Percentiles rank a stretch among this genome's conserved stretches.
Conservation (phyloP, 2,329 filamentous ascomycete species). For the Fusarium paranaense region DNA sequence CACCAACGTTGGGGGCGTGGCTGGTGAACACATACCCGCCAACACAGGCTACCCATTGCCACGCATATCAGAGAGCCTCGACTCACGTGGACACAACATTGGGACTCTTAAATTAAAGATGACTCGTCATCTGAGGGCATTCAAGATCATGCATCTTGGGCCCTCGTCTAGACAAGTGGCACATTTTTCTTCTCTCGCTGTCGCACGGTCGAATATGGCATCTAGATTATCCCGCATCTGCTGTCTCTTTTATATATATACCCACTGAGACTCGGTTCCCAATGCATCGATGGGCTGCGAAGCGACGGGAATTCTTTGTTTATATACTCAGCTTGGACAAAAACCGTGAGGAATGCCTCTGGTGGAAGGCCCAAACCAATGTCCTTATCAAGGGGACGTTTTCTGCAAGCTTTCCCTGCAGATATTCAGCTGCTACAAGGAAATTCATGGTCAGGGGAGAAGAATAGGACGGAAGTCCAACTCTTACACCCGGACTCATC, state of each 20-base stretch:
- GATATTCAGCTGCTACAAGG: background rate
- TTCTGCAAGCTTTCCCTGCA: background rate
- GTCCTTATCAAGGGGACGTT: background rate
- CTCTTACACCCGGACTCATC: background rate
- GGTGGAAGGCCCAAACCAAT: background rate
- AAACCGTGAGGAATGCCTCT: background rate
- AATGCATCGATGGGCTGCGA: too few relatives aligned
- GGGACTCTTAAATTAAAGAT: background rate
- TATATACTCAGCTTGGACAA: background rate
- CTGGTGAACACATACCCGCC: background rate
- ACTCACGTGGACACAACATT: background rate
- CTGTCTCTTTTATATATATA: background rate
- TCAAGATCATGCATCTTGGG: background rate
- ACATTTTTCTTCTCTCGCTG: background rate
- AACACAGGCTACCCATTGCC: background rate
- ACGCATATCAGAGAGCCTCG: background rate
- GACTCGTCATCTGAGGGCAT: background rate
- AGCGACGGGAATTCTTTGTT: background rate
- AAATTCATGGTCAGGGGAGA: background rate
- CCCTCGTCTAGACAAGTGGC: rapidly evolving
- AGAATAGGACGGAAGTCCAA: background rate
- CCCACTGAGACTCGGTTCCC: background rate
- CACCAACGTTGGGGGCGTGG: background rate
- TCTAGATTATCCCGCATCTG: background rate
- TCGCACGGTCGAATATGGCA: background rate